phyloP scores from a whole-genome alignment of 441 rosid species.

The Francoa sonchifolia region DNA sequence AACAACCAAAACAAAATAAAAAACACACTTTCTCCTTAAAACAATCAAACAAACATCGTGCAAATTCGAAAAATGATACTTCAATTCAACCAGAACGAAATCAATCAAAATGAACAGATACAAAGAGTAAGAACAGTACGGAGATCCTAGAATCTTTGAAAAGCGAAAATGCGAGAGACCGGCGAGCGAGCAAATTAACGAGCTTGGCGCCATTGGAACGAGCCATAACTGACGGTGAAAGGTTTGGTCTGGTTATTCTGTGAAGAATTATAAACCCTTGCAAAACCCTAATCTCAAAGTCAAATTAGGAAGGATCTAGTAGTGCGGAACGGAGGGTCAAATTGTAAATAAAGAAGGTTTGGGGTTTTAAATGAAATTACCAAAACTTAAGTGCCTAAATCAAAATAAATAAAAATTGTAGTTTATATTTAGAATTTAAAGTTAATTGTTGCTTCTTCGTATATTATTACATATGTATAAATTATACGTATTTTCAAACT shows the following conservation, averaged over 20 bases:
- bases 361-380: too few species aligned
- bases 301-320: slow-evolving; percentile 25
- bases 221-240: slow-evolving; percentile 25
- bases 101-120: too few species aligned
- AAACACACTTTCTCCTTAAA: background rate
- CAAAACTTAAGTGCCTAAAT: too few species aligned
- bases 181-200: slow-evolving; percentile 36
- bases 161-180: slow-evolving; percentile 23
- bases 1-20: background rate
- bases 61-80: background rate
- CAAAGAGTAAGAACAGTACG: slow-evolving; percentile 18
- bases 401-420: too few species aligned
- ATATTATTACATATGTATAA: too few species aligned
- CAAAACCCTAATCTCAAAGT: slow-evolving; percentile 30
- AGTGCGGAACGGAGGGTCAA: too few species aligned
- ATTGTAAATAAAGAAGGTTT: too few species aligned
- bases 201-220: slow-evolving; percentile 53
- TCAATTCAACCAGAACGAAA: too few species aligned
- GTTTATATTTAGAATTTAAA: too few species aligned
- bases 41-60: background rate
- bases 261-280: slow-evolving; percentile 17
- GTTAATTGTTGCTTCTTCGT: too few species aligned
- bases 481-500: too few species aligned
- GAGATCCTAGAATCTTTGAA: slow-evolving; percentile 20
- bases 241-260: slow-evolving; percentile 1